Evolutionary conservation across 805 yeast genomes (phyloP).

Genomic region (Nakazawaea anatomiae): DNA sequence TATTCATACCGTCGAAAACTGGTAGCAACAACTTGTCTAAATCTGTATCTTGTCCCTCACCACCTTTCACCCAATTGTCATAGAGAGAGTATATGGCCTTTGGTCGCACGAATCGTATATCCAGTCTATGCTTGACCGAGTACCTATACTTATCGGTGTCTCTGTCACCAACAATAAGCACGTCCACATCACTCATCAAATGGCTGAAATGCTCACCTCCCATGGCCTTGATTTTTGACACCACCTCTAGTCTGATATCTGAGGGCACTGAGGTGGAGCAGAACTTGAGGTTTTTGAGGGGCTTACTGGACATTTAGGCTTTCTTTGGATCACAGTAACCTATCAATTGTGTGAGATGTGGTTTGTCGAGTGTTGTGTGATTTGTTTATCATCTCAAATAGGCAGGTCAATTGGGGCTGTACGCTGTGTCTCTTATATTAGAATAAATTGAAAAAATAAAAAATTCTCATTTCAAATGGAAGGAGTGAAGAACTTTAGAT

Average conservation of each 20-base stretch:
- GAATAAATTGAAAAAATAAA: no score
- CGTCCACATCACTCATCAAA: constrained; percentile 54
- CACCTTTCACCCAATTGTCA: constrained; percentile 48
- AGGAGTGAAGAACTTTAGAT: no score
- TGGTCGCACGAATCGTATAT: constrained; percentile 49
- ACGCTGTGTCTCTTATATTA: no score
- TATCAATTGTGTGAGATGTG: no score
- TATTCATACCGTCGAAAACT: constrained; percentile 36
- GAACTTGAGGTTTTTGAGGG: constrained; percentile 43
- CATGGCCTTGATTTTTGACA: constrained; percentile 40
- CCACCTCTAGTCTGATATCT: constrained; percentile 34
- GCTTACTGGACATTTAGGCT: constrained; percentile 16
- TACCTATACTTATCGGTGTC: constrained; percentile 51
- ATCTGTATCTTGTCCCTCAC: constrained; percentile 22
- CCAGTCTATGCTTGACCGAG: constrained; percentile 45
- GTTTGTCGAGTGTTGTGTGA: no score
- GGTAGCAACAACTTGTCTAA: constrained; percentile 25
- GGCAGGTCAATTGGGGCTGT: no score
- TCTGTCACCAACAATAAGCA: constrained; percentile 53
- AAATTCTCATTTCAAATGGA: no score
- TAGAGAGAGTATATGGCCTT: constrained; percentile 38
- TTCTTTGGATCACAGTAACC: no score
- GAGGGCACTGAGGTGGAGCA: constrained; percentile 51
- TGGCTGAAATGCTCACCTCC: constrained; percentile 58
- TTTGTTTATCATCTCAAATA: no score